Conservation (phyloP, 2,329 filamentous ascomycete genomes). For the Stylonectria norvegica region DNA sequence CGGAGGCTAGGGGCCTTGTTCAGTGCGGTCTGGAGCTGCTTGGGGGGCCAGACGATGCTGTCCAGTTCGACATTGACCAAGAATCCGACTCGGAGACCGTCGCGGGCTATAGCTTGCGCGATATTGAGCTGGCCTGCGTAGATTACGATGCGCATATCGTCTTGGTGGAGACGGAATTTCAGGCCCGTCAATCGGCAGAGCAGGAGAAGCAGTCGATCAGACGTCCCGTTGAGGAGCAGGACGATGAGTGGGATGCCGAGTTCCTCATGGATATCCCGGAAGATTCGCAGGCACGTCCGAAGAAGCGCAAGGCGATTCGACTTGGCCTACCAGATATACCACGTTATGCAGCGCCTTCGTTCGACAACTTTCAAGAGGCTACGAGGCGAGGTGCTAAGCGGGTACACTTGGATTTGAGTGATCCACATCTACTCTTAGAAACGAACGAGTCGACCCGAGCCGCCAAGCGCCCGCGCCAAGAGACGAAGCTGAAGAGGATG, state of each 20-base stretch:
- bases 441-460: slow-evolving; percentile 63
- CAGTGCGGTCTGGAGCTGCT: slow-evolving; percentile 40
- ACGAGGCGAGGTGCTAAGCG: slow-evolving; percentile 72
- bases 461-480: slow-evolving; percentile 55
- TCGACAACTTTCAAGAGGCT: slow-evolving; percentile 75
- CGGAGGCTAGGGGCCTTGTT: slow-evolving; percentile 47
- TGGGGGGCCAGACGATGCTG: slow-evolving; percentile 33
- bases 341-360: slow-evolving; percentile 62
- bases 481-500: slow-evolving; percentile 61
- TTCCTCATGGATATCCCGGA: slow-evolving; percentile 51
- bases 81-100: slow-evolving; percentile 62
- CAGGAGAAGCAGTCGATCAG: slow-evolving; percentile 31
- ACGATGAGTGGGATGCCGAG: slow-evolving; percentile 63
- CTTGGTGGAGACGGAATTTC: slow-evolving; percentile 40
- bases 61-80: slow-evolving; percentile 46
- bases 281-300: slow-evolving; percentile 49
- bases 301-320: slow-evolving; percentile 64
- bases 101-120: slow-evolving; percentile 71
- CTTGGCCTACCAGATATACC: slow-evolving; percentile 57
- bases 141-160: slow-evolving; percentile 73
- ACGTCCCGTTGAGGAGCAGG: slow-evolving; percentile 39
- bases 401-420: slow-evolving; percentile 81
- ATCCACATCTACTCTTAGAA: slow-evolving; percentile 82
- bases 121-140: slow-evolving; percentile 80
- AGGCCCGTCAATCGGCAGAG: slow-evolving; percentile 30